Conservation (phyloP, 2,329 filamentous ascomycete species). For the Ophiocordyceps robertsii region DNA sequence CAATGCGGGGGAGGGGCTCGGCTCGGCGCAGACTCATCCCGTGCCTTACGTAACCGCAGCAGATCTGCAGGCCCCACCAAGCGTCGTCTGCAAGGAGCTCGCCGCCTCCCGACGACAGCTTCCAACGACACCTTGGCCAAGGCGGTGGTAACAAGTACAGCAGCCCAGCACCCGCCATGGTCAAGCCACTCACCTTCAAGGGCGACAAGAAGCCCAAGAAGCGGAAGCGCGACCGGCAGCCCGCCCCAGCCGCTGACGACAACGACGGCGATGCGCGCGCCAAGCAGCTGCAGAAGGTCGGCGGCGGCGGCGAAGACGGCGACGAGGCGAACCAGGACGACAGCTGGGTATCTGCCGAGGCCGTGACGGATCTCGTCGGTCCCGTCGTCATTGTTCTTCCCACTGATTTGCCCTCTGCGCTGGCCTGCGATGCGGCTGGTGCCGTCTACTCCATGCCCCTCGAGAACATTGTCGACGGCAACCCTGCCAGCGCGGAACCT, state of each 20-base stretch:
- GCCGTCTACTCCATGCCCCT: conserved; percentile 71
- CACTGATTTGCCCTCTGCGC: conserved; percentile 55
- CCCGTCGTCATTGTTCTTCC: conserved; percentile 75
- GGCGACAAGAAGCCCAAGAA: conserved; percentile 94
- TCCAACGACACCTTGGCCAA: too few relatives aligned
- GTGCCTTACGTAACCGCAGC: conserved; percentile 14
- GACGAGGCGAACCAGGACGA: conserved; percentile 48
- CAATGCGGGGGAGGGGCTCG: conserved; percentile 1
- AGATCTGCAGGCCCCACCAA: too few relatives aligned
- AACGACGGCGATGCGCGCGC: conserved; percentile 15
- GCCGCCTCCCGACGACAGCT: conserved; percentile 7
- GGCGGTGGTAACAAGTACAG: too few relatives aligned
- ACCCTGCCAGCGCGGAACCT: conserved; percentile 77
- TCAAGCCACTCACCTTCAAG: conserved; percentile 88
- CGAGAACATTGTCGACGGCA: conserved; percentile 78
- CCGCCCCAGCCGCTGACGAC: conserved; percentile 31
- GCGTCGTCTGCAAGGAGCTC: conserved; percentile 19
- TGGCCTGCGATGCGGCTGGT: conserved; percentile 77
- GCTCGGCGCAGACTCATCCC: neutral
- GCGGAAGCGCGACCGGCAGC: conserved; percentile 52
- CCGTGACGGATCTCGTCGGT: conserved; percentile 59
- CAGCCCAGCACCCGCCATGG: conserved; percentile 36
- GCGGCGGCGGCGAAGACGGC: conserved; percentile 2
- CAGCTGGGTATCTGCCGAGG: conserved; percentile 82
- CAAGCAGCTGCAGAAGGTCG: conserved; percentile 7